A percentile compares a stretch with the other conserved stretches of the same genome.
These are phyloP conservation scores for Rhododendron molle DNA, from an alignment of 148 eudicot genomes.

Conservation along the genomic window DNA sequence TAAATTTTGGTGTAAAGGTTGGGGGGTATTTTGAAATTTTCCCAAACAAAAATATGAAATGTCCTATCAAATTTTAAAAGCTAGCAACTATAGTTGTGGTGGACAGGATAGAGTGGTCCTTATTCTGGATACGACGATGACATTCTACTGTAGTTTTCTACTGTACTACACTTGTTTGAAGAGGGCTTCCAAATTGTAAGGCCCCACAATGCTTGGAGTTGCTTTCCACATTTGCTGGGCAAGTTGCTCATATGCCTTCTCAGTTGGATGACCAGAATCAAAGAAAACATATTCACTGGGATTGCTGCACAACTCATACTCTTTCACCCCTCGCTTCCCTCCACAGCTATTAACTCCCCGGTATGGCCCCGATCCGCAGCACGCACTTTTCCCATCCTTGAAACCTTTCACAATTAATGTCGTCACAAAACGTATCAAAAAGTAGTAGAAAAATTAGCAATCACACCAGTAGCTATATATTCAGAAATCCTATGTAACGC, in stretches of 20 bases:
- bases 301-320: conserved; percentile 34
- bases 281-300: conserved; percentile 43
- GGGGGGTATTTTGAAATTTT: too few species aligned
- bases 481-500: too few species aligned
- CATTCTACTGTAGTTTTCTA: neutral
- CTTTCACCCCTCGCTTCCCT: conserved; percentile 33
- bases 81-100: neutral
- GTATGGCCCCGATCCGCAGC: conserved; percentile 45
- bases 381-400: conserved; percentile 37
- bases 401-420: conserved; percentile 19
- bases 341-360: conserved; percentile 51
- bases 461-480: too few species aligned
- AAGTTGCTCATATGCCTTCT: neutral
- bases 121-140: too few species aligned
- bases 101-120: too few species aligned
- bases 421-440: neutral
- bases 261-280: conserved; percentile 23
- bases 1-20: too few species aligned
- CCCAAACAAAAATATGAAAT: too few species aligned
- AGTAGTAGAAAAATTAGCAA: neutral
- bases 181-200: neutral
- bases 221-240: neutral
- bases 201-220: neutral
- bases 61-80: neutral
- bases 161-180: neutral